Evolutionary conservation across 2,329 filamentous ascomycete species (phyloP).

Genomic region (Penicillium polonicum): DNA sequence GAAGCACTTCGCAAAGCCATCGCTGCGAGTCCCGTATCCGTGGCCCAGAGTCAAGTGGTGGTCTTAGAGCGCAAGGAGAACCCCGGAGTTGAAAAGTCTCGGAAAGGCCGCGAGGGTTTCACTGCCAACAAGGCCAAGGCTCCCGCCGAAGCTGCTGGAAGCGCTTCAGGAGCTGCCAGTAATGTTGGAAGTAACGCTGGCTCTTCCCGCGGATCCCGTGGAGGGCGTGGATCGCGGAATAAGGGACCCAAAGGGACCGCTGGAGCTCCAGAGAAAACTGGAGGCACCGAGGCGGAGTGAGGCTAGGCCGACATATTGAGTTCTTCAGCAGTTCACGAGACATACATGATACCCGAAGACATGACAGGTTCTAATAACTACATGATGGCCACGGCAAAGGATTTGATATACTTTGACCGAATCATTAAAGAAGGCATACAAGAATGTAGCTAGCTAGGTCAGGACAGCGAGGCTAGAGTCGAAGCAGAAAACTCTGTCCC

Average conservation of each 20-base stretch:
- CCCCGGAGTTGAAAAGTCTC: slow-evolving; percentile 33
- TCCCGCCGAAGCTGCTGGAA: background rate
- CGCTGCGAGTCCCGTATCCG: slow-evolving; percentile 73
- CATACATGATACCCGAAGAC: slow-evolving; percentile 9
- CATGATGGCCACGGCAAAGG: background rate
- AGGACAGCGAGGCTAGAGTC: too few species aligned
- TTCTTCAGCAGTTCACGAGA: slow-evolving; percentile 8
- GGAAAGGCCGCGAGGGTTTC: slow-evolving; percentile 30
- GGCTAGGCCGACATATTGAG: background rate
- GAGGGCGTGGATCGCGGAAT: slow-evolving; percentile 24
- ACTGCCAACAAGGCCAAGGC: slow-evolving; percentile 15
- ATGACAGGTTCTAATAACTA: background rate
- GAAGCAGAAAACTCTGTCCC: background rate
- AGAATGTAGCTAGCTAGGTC: background rate
- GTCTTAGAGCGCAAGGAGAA: slow-evolving; percentile 64
- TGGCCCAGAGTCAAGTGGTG: slow-evolving; percentile 83
- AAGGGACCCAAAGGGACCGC: slow-evolving; percentile 20
- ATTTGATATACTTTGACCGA: background rate
- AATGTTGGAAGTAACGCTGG: slow-evolving; percentile 6
- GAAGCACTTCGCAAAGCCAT: slow-evolving; percentile 75
- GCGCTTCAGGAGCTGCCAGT: background rate
- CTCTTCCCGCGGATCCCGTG: slow-evolving; percentile 25
- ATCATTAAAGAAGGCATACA: too few species aligned
- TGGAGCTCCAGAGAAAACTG: slow-evolving; percentile 4
- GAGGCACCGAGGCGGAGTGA: slow-evolving; percentile 5